Evolutionary conservation across 148 eudicot genomes (phyloP), one percentile per base, ranked within the genome.

Genomic region (Vaccinium darrowii): DNA sequence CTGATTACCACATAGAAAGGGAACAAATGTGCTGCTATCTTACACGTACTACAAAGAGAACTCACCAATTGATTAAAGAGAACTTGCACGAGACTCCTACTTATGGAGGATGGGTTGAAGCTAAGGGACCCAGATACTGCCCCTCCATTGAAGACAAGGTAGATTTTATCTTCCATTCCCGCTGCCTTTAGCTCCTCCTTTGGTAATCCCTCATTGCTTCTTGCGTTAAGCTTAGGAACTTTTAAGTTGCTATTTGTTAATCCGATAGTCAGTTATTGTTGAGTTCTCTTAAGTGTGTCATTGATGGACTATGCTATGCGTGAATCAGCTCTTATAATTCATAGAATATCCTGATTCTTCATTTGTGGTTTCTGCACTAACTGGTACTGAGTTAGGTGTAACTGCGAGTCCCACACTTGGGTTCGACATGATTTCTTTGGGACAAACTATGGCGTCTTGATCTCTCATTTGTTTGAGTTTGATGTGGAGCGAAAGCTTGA

Each of bases 131-230:
- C 88, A 92, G 99, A 88, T 97, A 97, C 90, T 97, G 99, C 88
- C 99, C 99, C 62, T 97, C 98, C 49, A 97, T 97, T 89, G 99
- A 97, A 92, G 99, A 97, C 85, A 97, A 97, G 96, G 99, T 97
- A 88, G 8, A 36, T 53, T 25, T 65, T 81, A 33, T 53, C 18
- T 27, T 71, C 14, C 76, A 39, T 10, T 71, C 5, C 13, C 47
- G 5, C 47, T 43, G 47, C 47, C 47, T 43, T 43, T 43, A 4
- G 6, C 6, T 43, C 47, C 47, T 43, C 47, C 47, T 43, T 43
- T 43, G 47, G 47, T 43, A 43, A 43, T 43, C 47, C 47, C 23
- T 75, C 52, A 47, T 47, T 18, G n/a, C 19, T 75, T 43, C 13
- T 8, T 18, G 5, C 10, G 10, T 43, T 75, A 43, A 39, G 78